phyloP scores from a whole-genome alignment of 1,284 basidiomycete species.

The Anthracocystis setariae region DNA sequence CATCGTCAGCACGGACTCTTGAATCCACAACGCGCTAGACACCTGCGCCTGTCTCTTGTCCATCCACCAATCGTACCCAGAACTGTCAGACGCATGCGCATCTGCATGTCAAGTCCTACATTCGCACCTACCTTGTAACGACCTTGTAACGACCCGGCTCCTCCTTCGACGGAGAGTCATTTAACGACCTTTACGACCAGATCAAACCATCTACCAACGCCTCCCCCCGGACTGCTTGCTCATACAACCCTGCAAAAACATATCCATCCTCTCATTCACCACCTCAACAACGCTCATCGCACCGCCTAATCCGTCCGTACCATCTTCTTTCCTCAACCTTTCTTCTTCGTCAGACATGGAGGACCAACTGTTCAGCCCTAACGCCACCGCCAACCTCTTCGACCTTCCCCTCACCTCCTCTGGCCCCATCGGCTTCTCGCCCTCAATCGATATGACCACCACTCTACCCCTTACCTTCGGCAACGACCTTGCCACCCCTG shows the following conservation, averaged over 20 bases:
- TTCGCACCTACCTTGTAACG: slow-evolving; percentile 33
- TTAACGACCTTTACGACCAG: slow-evolving; percentile 31
- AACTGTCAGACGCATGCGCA: slow-evolving; percentile 9
- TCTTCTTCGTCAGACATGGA: slow-evolving; percentile 33
- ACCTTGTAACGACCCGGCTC: slow-evolving; percentile 39
- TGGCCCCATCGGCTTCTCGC: slow-evolving; percentile 44
- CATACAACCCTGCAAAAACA: too few relatives aligned
- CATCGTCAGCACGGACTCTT: slow-evolving; percentile 29
- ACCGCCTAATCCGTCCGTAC: slow-evolving; percentile 1
- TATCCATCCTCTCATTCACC: background rate
- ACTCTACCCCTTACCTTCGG: slow-evolving; percentile 39
- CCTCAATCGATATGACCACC: slow-evolving; percentile 39
- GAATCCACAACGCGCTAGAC: slow-evolving; percentile 18
- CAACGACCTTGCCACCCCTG: slow-evolving; percentile 30
- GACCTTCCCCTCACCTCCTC: slow-evolving; percentile 29
- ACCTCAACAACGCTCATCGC: background rate
- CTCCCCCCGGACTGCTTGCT: background rate
- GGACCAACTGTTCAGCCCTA: slow-evolving; percentile 51
- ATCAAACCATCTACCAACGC: slow-evolving; percentile 7
- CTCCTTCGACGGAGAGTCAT: slow-evolving; percentile 12
- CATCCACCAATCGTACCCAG: background rate
- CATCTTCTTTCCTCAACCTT: background rate
- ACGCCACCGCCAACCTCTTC: slow-evolving; percentile 33
- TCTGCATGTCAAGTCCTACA: slow-evolving; percentile 34
- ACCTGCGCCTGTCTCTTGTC: slow-evolving; percentile 14